These are phyloP conservation scores for Macrotyloma uniflorum DNA, from an alignment of 306 rosid genomes.

Conservation along the genomic window DNA sequence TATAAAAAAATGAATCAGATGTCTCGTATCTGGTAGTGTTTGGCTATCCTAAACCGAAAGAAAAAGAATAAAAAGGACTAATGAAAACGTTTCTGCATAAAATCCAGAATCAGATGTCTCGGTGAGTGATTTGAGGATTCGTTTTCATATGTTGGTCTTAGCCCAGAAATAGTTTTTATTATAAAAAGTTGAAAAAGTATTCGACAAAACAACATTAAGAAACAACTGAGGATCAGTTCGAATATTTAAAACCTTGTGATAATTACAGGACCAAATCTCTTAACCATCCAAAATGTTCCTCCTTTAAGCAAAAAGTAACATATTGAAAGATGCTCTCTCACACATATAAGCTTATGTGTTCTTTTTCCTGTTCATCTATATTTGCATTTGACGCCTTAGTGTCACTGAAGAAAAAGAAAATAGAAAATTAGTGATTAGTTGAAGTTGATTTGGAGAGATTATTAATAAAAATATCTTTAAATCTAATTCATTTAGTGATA, in stretches of 20 bases:
- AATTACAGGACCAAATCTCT: background rate
- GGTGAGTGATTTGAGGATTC: background rate
- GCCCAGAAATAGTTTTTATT: background rate
- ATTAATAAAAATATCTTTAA: no score
- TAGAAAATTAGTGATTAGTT: no score
- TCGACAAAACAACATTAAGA: slow-evolving; percentile 19
- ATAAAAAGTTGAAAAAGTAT: background rate
- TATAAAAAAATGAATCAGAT: no score
- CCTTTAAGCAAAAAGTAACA: background rate
- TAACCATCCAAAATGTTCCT: slow-evolving; percentile 24
- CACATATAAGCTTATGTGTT: background rate
- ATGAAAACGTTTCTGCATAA: slow-evolving; percentile 11
- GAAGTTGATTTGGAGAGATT: no score
- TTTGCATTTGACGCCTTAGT: no score
- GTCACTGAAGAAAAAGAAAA: no score
- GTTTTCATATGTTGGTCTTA: background rate
- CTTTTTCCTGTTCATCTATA: no score
- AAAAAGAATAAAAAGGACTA: background rate
- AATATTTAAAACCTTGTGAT: slow-evolving; percentile 27
- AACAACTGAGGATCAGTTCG: slow-evolving; percentile 3
- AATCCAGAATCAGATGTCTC: background rate
- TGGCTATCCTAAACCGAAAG: slow-evolving; percentile 5
- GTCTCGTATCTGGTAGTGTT: no score
- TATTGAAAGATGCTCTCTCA: slow-evolving; percentile 11
- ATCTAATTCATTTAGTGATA: no score